These are phyloP conservation scores for Xerocomus spinulosus DNA, from an alignment of 768 basidiomycete genomes.

Conservation along the genomic window DNA sequence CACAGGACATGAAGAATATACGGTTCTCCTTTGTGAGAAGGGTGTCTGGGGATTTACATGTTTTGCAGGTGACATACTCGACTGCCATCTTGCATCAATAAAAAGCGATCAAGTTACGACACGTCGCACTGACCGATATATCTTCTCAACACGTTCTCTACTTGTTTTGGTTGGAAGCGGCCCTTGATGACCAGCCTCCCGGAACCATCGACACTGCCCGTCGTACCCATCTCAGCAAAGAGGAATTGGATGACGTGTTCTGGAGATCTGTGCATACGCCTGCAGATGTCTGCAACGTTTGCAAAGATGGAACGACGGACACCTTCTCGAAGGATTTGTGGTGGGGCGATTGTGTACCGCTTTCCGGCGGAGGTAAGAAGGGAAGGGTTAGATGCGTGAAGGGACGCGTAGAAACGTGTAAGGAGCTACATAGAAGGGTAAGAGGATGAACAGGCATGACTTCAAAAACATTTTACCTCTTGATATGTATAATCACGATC, in stretches of 20 bases:
- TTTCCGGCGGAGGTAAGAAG: conserved; percentile 81
- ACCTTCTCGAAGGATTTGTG: conserved; percentile 89
- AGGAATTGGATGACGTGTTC: conserved; percentile 97
- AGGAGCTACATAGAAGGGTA: conserved; percentile 57
- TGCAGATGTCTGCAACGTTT: conserved; percentile 96
- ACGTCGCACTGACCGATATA: conserved; percentile 75
- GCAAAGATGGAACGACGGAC: conserved; percentile 98
- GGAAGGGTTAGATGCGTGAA: conserved; percentile 92
- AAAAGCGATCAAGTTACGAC: no score
- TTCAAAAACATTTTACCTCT: conserved; percentile 53
- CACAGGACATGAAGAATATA: conserved; percentile 96
- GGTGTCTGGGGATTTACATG: conserved; percentile 98
- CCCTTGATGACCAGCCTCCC: conserved; percentile 95
- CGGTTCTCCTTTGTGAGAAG: conserved; percentile 96
- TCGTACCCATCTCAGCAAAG: conserved; percentile 98
- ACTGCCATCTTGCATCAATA: conserved; percentile 42
- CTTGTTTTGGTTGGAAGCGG: conserved; percentile 96
- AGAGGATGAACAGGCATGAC: neutral
- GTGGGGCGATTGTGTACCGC: conserved; percentile 96
- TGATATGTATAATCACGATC: conserved; percentile 96
- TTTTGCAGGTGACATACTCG: conserved; percentile 99
- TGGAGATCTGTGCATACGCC: conserved; percentile 95
- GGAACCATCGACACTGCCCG: conserved; percentile 88
- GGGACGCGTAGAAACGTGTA: conserved; percentile 83
- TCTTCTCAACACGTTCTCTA: conserved; percentile 92